Conservation (phyloP, 768 basidiomycete species). For the Rhodotorula toruloides region DNA sequence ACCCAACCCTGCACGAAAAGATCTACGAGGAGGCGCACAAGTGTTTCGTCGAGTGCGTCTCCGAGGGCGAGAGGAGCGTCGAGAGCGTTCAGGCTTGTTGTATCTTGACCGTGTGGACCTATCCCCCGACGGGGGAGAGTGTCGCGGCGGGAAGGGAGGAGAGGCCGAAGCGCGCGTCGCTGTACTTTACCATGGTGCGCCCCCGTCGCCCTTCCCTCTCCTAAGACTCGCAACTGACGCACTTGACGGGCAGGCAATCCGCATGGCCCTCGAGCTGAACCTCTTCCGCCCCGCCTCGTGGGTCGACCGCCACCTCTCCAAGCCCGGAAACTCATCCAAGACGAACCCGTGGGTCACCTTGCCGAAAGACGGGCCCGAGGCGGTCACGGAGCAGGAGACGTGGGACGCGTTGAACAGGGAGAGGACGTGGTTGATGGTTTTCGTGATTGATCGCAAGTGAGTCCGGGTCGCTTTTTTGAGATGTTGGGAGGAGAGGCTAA, state of each 20-base stretch:
- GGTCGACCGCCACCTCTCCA: constrained; percentile 24
- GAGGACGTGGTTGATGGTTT: constrained; percentile 70
- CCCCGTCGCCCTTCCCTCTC: no score
- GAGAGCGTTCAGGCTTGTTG: constrained; percentile 72
- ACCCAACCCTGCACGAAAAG: constrained; percentile 65
- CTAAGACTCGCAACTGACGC: no score
- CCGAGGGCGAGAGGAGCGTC: constrained; percentile 68
- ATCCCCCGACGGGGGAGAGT: constrained; percentile 78
- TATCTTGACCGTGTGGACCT: constrained; percentile 78
- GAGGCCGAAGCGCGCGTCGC: constrained; percentile 59
- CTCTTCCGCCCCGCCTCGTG: constrained; percentile 26
- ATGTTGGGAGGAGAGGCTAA: no score
- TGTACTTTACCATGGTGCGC: constrained; percentile 51
- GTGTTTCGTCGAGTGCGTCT: constrained; percentile 61
- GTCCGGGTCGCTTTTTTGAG: background rate
- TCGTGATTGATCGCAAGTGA: constrained; percentile 38
- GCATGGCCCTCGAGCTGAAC: constrained; percentile 81
- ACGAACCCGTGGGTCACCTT: constrained; percentile 54
- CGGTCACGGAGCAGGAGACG: constrained; percentile 65
- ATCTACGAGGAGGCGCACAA: constrained; percentile 73
- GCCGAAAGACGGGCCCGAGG: constrained; percentile 72
- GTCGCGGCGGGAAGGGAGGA: constrained; percentile 67
- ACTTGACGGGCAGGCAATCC: constrained; percentile 44
- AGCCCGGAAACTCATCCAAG: constrained; percentile 9
- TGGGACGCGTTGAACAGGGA: constrained; percentile 87